phyloP scores from a whole-genome alignment of 2,329 filamentous ascomycete species.

The Davidsoniella eucalypti region DNA sequence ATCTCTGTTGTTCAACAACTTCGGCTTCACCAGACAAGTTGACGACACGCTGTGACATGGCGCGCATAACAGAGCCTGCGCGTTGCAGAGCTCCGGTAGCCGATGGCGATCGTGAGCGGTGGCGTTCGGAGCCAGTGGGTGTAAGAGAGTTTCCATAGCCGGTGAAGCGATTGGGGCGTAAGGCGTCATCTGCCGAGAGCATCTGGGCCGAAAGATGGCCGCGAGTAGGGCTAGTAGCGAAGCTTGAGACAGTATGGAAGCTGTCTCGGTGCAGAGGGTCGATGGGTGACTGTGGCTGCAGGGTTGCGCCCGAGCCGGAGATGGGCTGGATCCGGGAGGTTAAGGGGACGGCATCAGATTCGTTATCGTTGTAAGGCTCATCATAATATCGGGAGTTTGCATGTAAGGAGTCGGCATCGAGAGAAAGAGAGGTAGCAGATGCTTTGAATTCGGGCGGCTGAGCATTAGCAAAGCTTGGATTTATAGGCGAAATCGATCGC shows the following conservation, averaged over 20 bases:
- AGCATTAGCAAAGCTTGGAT: slow-evolving; percentile 33
- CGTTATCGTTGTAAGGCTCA: slow-evolving; percentile 6
- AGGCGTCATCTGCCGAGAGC: slow-evolving; percentile 11
- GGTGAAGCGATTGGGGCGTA: slow-evolving; percentile 11
- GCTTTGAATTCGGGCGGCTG: slow-evolving; percentile 34
- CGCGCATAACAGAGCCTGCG: slow-evolving; percentile 60
- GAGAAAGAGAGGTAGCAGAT: slow-evolving; percentile 17
- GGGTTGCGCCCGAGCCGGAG: slow-evolving; percentile 23
- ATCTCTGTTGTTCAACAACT: slow-evolving; percentile 54
- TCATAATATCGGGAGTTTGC: slow-evolving; percentile 6
- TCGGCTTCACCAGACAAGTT: slow-evolving; percentile 92
- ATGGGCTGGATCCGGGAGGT: slow-evolving; percentile 40
- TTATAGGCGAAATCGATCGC: slow-evolving; percentile 30
- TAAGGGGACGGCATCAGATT: slow-evolving; percentile 29
- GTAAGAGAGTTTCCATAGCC: slow-evolving; percentile 39
- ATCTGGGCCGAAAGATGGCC: slow-evolving; percentile 3
- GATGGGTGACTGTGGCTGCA: slow-evolving; percentile 23
- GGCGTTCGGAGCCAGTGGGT: slow-evolving; percentile 28
- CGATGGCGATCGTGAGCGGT: slow-evolving; percentile 45
- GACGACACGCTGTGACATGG: slow-evolving; percentile 93
- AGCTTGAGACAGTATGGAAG: slow-evolving; percentile 38
- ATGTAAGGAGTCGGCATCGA: slow-evolving; percentile 11
- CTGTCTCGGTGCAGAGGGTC: slow-evolving; percentile 34
- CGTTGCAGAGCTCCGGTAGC: slow-evolving; percentile 47
- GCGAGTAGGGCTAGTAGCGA: slow-evolving; percentile 35